Evolutionary conservation across 441 rosid genomes (phyloP).

Genomic region (Hura crepitans): DNA sequence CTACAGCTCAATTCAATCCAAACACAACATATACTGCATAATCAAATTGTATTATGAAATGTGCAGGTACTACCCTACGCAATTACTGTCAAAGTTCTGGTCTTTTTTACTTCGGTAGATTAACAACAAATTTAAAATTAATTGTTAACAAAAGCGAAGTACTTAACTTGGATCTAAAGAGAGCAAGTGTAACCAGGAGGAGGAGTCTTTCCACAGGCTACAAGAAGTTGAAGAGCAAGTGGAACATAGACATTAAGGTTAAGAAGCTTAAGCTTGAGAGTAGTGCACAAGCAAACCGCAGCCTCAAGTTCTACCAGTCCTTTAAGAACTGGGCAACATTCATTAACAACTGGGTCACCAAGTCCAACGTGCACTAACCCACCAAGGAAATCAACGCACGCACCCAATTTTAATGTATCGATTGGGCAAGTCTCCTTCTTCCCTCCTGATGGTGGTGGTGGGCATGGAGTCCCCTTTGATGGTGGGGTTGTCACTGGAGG

Average conservation of each 20-base stretch:
- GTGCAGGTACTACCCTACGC: neutral
- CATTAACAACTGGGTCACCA: slow-evolving; percentile 56
- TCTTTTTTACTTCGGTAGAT: too few relatives aligned
- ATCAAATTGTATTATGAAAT: neutral
- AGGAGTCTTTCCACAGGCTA: slow-evolving; percentile 70
- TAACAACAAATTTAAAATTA: too few relatives aligned
- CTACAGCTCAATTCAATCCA: neutral
- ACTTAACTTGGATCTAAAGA: slow-evolving; percentile 40
- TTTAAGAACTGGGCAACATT: slow-evolving; percentile 57
- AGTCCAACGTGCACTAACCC: slow-evolving; percentile 61
- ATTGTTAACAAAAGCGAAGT: neutral
- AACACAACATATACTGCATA: neutral
- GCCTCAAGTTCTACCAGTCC: slow-evolving; percentile 66
- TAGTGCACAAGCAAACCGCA: slow-evolving; percentile 67
- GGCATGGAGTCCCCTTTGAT: slow-evolving; percentile 28
- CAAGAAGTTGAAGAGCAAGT: slow-evolving; percentile 64
- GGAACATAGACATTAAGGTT: slow-evolving; percentile 58
- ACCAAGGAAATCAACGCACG: slow-evolving; percentile 69
- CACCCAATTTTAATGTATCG: slow-evolving; percentile 60
- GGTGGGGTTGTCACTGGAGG: slow-evolving; percentile 34
- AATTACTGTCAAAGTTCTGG: too few relatives aligned
- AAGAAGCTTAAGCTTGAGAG: slow-evolving; percentile 58
- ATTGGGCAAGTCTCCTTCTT: slow-evolving; percentile 50
- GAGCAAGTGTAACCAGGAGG: slow-evolving; percentile 79
- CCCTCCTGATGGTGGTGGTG: slow-evolving; percentile 28